phyloP scores from a whole-genome alignment of 495 filamentous ascomycete genomes.

The Penicillium cataractarum region DNA sequence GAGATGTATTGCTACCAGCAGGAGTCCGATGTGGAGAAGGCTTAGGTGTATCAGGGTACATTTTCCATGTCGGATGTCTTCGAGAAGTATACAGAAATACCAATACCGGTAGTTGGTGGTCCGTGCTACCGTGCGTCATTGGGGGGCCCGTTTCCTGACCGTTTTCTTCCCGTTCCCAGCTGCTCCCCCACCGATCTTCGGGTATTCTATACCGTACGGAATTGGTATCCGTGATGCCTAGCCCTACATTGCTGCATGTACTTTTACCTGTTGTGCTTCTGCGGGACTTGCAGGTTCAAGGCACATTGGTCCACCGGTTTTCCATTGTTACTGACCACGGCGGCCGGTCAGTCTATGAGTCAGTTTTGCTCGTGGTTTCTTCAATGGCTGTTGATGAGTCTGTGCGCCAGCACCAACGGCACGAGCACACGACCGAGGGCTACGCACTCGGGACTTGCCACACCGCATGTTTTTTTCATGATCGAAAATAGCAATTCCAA shows the following conservation, averaged over 20 bases:
- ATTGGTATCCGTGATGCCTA: background rate
- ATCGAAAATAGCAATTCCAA: conserved; percentile 1
- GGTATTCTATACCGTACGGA: background rate
- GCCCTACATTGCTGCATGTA: background rate
- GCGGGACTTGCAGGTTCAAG: background rate
- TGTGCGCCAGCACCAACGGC: background rate
- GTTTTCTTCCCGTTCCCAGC: background rate
- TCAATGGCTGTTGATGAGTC: background rate
- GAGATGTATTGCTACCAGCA: conserved; percentile 59
- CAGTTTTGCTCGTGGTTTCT: background rate
- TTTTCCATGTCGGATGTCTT: background rate
- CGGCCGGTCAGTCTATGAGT: background rate
- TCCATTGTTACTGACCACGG: background rate
- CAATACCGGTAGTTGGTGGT: background rate
- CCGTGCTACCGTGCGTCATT: conserved; percentile 9
- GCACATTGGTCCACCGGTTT: background rate
- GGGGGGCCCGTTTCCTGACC: background rate
- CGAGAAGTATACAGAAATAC: background rate
- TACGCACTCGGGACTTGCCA: conserved; percentile 1
- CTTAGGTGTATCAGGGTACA: background rate
- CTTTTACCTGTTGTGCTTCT: background rate
- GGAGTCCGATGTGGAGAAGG: background rate
- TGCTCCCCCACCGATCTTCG: background rate
- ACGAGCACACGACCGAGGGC: background rate
- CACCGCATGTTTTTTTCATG: conserved; percentile 22